Evolutionary conservation across 495 filamentous ascomycete genomes (phyloP).

Genomic region (Tetracladium setigerum): DNA sequence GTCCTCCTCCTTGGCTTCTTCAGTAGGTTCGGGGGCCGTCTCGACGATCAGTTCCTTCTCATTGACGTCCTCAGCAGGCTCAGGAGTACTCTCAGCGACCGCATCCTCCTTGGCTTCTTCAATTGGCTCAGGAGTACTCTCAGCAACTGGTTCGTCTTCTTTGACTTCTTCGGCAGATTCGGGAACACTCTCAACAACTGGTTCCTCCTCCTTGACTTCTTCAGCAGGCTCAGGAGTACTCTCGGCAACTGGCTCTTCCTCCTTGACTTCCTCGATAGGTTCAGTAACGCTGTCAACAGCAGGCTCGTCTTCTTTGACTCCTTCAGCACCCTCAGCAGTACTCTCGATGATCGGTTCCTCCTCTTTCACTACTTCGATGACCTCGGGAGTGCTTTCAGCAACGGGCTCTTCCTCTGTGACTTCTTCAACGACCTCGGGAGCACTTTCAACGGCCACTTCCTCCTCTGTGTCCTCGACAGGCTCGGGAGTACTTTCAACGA

Average conservation of each 20-base stretch:
- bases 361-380: background rate
- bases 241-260: conserved; percentile 5
- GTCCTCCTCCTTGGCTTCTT: conserved; percentile 11
- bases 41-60: background rate
- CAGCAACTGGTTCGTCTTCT: background rate
- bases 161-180: background rate
- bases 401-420: conserved; percentile 5
- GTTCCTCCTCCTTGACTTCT: conserved; percentile 1
- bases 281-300: too few relatives aligned
- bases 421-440: background rate
- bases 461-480: conserved; percentile 4
- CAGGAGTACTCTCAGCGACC: background rate
- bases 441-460: conserved; percentile 9
- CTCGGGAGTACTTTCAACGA: background rate
- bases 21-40: background rate
- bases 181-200: background rate
- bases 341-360: background rate
- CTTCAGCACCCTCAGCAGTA: background rate
- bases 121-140: background rate
- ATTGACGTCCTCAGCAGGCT: background rate
- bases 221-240: background rate
- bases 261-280: background rate
- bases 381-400: background rate
- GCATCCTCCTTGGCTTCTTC: background rate
- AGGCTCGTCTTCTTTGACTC: background rate